Conservation (phyloP, 2,329 filamentous ascomycete genomes). For the Pseudocercospora fuligena region DNA sequence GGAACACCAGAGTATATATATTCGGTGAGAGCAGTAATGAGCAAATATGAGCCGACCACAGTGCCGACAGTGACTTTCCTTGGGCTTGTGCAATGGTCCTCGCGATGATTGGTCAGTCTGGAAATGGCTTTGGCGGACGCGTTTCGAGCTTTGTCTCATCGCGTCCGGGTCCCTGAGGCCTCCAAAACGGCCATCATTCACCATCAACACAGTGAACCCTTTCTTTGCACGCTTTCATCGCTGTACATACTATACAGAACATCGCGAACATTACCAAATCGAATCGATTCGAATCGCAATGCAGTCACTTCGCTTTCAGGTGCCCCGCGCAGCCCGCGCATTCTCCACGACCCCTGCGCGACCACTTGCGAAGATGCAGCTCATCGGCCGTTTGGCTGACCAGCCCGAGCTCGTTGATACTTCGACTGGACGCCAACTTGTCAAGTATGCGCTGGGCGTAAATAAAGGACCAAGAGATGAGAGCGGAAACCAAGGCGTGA, state of each 20-base stretch:
- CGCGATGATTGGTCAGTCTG: neutral
- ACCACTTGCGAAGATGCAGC: slow-evolving; percentile 76
- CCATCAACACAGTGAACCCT: neutral
- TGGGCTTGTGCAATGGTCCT: neutral
- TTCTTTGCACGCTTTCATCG: slow-evolving; percentile 5
- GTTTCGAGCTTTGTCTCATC: too few species aligned
- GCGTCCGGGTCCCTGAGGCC: neutral
- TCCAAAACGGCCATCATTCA: neutral
- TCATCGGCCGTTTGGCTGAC: slow-evolving; percentile 83
- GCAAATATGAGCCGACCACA: neutral
- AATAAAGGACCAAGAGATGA: slow-evolving; percentile 70
- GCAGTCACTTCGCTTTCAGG: slow-evolving; percentile 57
- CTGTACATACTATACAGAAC: slow-evolving; percentile 13
- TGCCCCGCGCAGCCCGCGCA: slow-evolving; percentile 54
- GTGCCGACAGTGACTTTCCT: neutral
- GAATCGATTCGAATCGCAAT: slow-evolving; percentile 38
- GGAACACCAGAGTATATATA: neutral
- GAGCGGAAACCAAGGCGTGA: slow-evolving; percentile 68
- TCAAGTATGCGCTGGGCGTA: slow-evolving; percentile 78
- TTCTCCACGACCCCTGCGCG: slow-evolving; percentile 74
- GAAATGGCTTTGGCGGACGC: neutral
- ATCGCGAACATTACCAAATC: slow-evolving; percentile 3
- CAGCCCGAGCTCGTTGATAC: slow-evolving; percentile 76
- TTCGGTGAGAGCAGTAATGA: neutral
- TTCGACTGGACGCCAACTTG: slow-evolving; percentile 71